Evolutionary conservation across 148 eudicot species (phyloP), one percentile per base, ranked within the genome.

Genomic region (Agrostemma githago): DNA sequence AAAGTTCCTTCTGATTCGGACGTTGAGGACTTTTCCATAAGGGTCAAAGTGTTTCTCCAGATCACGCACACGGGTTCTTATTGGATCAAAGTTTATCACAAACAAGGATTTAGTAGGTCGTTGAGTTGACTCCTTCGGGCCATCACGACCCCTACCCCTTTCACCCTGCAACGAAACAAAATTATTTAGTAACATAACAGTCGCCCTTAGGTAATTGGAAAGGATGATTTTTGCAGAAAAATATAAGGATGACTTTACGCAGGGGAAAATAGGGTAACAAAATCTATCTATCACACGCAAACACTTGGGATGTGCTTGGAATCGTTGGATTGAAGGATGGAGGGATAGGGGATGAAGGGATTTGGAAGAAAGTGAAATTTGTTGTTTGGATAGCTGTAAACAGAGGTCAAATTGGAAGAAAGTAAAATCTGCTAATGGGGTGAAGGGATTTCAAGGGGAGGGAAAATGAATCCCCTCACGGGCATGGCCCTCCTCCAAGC

Each of bases 81-180:
- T 66, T 37, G 89, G 92, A 79, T 91, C 96, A 76, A 93, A 91
- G 81, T 93, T 89, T 10, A 93, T 93, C 59, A 93, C 90, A 79
- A 93, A 93, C 79, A 93, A 81, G 46, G 98, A 88, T 65, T 81
- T 93, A 6, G 97, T 89, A 21, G 92, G 91, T 73, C 98, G 89
- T 74, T 79, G 90, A 61, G 82, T 90, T 54, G 83, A 76, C 78
- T 72, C 78, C 82, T 72, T 92, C 40, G 90, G 72, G 34, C 83
- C 92, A 74, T 86, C 89, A 75, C 84, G 85, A 69, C 70, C 91
- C 56, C 82, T 83, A n/a, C 93, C 98, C 70, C 92, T 88, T 78
- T 94, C 98, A 78, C 98, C 98, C 98, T 93, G 84, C 77, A 76
- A 67, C 12, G 58, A 70, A 57, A 58, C 56, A 72, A 6, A 60